A percentile compares a stretch with the other conserved stretches of the same genome.
Evolutionary conservation across 2,329 filamentous ascomycete genomes (phyloP).

Genomic region (Pseudocercospora ulei): DNA sequence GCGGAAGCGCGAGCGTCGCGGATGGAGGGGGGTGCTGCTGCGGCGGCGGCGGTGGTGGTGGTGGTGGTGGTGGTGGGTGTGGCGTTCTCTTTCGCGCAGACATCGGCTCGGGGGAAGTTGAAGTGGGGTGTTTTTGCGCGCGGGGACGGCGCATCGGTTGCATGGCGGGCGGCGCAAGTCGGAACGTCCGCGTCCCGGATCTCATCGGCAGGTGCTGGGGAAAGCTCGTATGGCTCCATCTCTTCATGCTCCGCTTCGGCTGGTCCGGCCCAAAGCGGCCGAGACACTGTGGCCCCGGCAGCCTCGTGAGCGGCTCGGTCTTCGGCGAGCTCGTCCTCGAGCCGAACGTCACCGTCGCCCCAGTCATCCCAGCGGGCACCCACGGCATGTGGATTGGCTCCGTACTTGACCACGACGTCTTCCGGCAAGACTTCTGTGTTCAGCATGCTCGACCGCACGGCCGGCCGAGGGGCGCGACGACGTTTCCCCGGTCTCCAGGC

Average conservation of each 20-base stretch:
- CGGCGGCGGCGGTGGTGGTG: too few species aligned
- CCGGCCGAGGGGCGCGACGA: neutral
- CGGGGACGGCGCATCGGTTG: neutral
- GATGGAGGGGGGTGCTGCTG: too few species aligned
- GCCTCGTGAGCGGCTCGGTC: constrained; percentile 13
- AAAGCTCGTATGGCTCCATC: neutral
- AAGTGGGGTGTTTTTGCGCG: too few species aligned
- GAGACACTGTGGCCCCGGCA: constrained; percentile 11
- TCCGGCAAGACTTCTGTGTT: constrained; percentile 23
- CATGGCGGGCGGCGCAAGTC: neutral
- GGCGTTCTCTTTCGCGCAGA: neutral
- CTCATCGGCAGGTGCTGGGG: neutral
- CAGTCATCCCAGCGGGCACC: constrained; percentile 8
- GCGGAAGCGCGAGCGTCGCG: neutral
- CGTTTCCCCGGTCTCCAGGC: constrained; percentile 20
- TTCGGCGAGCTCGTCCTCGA: constrained; percentile 20
- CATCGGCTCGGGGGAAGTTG: too few species aligned
- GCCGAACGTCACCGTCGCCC: constrained; percentile 10
- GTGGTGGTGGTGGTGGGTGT: neutral
- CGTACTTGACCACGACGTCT: constrained; percentile 18
- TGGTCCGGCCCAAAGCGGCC: constrained; percentile 9
- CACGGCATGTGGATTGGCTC: constrained; percentile 2
- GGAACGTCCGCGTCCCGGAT: neutral
- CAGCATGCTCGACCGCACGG: constrained; percentile 16
- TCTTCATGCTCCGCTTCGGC: constrained; percentile 7